A percentile compares a stretch with the other conserved stretches of the same genome.
Conservation (phyloP, 306 rosid genomes). For the Quercus suber region DNA sequence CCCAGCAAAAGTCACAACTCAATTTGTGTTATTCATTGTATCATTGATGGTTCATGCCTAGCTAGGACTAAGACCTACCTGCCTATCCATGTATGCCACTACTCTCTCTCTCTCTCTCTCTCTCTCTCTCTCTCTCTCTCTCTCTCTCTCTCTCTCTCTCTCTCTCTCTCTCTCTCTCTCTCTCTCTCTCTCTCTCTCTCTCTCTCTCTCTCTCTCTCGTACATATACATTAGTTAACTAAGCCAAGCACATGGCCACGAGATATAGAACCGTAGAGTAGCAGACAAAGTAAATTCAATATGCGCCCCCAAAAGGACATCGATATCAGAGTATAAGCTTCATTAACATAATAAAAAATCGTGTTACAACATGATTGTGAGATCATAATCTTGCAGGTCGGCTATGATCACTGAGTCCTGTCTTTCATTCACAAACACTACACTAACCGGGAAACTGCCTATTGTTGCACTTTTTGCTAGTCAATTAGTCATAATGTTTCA, state of each 20-base stretch:
- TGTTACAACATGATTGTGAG: slow-evolving; percentile 42
- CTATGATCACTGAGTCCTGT: slow-evolving; percentile 51
- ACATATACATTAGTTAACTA: slow-evolving; percentile 24
- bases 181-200: not conserved
- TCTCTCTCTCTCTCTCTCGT: not conserved
- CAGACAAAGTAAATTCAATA: slow-evolving; percentile 37
- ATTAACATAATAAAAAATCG: slow-evolving; percentile 17
- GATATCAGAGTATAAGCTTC: slow-evolving; percentile 2
- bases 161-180: not conserved
- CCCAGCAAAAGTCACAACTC: too few species aligned
- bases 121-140: not conserved
- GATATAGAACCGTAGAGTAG: slow-evolving; percentile 26
- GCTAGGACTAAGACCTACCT: slow-evolving; percentile 1
- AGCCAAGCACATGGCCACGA: slow-evolving; percentile 64
- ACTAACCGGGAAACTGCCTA: slow-evolving; percentile 46
- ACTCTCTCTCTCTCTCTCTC: not conserved
- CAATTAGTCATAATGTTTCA: slow-evolving; percentile 33
- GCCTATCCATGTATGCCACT: not conserved
- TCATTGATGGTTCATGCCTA: too few species aligned
- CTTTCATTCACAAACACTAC: slow-evolving; percentile 49
- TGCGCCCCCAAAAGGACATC: slow-evolving; percentile 12
- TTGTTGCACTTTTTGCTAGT: slow-evolving; percentile 21
- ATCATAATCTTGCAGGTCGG: slow-evolving; percentile 59
- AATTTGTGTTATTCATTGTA: too few species aligned
- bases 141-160: not conserved